Evolutionary conservation across 2,329 filamentous ascomycete species (phyloP).

Genomic region (Phialocephala subalpina): DNA sequence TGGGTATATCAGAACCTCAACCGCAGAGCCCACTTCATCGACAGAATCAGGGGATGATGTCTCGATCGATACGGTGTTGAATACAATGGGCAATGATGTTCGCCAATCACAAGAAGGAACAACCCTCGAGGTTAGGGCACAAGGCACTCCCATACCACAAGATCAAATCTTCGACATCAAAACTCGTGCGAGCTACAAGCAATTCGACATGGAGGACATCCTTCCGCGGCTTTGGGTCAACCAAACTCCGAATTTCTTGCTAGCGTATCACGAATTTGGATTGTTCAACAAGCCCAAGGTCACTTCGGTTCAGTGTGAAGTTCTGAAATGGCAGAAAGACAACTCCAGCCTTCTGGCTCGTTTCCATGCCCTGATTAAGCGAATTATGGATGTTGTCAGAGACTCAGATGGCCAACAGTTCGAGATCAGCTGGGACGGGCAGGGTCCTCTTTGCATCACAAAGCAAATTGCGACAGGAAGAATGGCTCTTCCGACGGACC

Average conservation of each 20-base stretch:
- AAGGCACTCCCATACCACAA: slow-evolving; percentile 48
- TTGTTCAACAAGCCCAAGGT: slow-evolving; percentile 47
- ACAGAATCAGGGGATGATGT: no score
- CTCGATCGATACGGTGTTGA: slow-evolving; percentile 33
- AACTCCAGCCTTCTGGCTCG: slow-evolving; percentile 28
- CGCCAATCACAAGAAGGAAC: background rate
- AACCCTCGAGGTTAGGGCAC: slow-evolving; percentile 42
- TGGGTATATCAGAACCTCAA: slow-evolving; percentile 54
- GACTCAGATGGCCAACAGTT: slow-evolving; percentile 29
- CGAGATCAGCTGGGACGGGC: slow-evolving; percentile 35
- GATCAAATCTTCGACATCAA: slow-evolving; percentile 47
- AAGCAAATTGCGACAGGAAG: slow-evolving; percentile 34
- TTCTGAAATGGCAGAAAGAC: slow-evolving; percentile 31
- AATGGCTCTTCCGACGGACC: slow-evolving; percentile 37
- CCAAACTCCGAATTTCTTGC: slow-evolving; percentile 59
- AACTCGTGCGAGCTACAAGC: slow-evolving; percentile 48
- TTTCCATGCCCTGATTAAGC: slow-evolving; percentile 35
- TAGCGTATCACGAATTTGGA: slow-evolving; percentile 56
- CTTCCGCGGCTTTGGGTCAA: slow-evolving; percentile 56
- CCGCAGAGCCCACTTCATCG: background rate
- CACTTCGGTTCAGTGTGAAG: slow-evolving; percentile 22
- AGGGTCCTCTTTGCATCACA: slow-evolving; percentile 33
- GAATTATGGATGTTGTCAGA: slow-evolving; percentile 33
- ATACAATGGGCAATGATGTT: slow-evolving; percentile 6
- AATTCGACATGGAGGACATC: slow-evolving; percentile 44